Conservation (phyloP, 345 rosid species). For the Theobroma cacao region DNA sequence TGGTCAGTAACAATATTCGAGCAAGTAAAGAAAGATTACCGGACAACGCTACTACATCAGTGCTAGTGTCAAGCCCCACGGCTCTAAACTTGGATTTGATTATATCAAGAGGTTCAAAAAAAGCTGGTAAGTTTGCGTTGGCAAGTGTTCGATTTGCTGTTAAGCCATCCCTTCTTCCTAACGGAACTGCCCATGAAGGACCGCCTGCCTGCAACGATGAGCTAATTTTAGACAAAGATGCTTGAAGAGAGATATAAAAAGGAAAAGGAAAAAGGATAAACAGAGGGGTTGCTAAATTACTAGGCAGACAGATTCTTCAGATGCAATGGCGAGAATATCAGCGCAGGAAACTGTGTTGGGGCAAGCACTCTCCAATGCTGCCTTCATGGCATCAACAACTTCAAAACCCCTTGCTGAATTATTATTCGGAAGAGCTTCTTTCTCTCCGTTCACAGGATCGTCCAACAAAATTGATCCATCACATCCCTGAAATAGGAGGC, state of each 20-base stretch:
- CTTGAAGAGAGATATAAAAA: background rate
- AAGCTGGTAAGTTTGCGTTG: slow-evolving; percentile 29
- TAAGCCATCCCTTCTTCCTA: slow-evolving; percentile 37
- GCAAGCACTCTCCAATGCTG: slow-evolving; percentile 39
- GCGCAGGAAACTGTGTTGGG: slow-evolving; percentile 55
- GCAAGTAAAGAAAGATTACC: slow-evolving; percentile 18
- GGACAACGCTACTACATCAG: slow-evolving; percentile 38
- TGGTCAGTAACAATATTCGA: background rate
- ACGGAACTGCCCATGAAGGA: slow-evolving; percentile 28
- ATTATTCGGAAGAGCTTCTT: slow-evolving; percentile 44
- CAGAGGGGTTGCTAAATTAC: slow-evolving; percentile 9
- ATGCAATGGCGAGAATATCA: slow-evolving; percentile 44
- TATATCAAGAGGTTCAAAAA: slow-evolving; percentile 12
- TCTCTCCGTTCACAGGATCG: slow-evolving; percentile 42
- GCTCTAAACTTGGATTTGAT: slow-evolving; percentile 18
- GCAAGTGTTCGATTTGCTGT: slow-evolving; percentile 29
- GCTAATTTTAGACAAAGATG: background rate
- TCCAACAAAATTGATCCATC: slow-evolving; percentile 58
- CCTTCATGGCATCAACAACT: slow-evolving; percentile 54
- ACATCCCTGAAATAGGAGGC: slow-evolving; percentile 42
- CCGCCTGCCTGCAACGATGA: slow-evolving; percentile 31
- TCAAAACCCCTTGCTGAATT: slow-evolving; percentile 56
- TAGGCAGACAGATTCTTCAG: slow-evolving; percentile 37
- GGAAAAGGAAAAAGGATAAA: too few relatives aligned
- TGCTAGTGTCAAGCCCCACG: slow-evolving; percentile 26